Evolutionary conservation across 345 rosid species (phyloP), one percentile per base, ranked within the genome.

Genomic region (Rhodamnia argentea): DNA sequence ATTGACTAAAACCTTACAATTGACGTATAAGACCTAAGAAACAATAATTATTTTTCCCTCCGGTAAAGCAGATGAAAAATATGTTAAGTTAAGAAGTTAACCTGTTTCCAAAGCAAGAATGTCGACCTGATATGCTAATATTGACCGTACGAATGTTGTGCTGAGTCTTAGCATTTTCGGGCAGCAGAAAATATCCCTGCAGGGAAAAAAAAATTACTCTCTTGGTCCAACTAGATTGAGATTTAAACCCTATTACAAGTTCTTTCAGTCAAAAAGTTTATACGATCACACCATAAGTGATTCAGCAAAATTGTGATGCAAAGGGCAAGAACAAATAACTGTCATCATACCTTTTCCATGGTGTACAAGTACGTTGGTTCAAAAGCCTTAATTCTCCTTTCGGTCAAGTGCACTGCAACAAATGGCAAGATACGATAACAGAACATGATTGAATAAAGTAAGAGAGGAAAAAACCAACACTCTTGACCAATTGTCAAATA

Each of bases 21-120:
- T 37, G 81, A 70, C 47, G 20, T 18, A 37, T 5, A 70, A 18
- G 47, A 70, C 84, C 57, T 22, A 51, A 44, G 40, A 51, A n/a
- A 51, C 84, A 50, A n/a, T n/a, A 26, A 42, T 52, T 51, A 24
- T 55, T 55, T 18, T 27, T 52, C 47, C 47, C 18, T 32, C 81
- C 81, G 37, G 81, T 37, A 70, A 70, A 57, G 29, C 74, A 56
- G 64, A 87, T 60, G 32, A 44, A 76, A 29, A 22, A 44, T 32
- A 26, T 23, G 10, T 52, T 13, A 78, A 55, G 40, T 47, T 42
- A n/a, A 76, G 86, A 84, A 74, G 87, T 78, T 90, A 58, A 98
- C 99, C 99, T 96, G 96, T 98, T 98, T 50, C 99, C 99, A 90
- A 98, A 98, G 93, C 98, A 98, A 82, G 98, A 91, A 92, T 98